Evolutionary conservation across 768 basidiomycete genomes (phyloP).

Genomic region (Lentinula sp.): DNA sequence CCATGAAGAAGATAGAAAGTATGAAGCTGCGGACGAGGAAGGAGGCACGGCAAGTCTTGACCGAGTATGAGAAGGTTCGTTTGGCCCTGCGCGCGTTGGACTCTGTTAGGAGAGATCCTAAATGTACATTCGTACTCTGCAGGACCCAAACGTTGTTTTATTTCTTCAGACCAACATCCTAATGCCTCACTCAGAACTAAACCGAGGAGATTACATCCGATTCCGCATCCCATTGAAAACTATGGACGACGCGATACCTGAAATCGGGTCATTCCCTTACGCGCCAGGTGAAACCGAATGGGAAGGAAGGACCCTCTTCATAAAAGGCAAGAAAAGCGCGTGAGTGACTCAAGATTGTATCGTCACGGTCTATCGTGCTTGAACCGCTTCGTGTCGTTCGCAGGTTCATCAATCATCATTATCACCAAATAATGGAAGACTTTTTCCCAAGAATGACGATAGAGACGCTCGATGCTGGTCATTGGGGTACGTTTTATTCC

Average conservation of each 20-base stretch:
- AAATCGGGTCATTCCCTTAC: conserved; percentile 80
- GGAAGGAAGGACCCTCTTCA: conserved; percentile 59
- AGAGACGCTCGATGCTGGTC: conserved; percentile 65
- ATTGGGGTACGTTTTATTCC: conserved; percentile 66
- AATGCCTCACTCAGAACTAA: conserved; percentile 21
- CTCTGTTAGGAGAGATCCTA: neutral
- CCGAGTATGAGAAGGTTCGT: conserved; percentile 4
- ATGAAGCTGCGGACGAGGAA: neutral
- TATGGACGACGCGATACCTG: conserved; percentile 50
- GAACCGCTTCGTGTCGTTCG: neutral
- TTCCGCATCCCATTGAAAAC: conserved; percentile 75
- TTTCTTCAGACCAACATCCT: conserved; percentile 84
- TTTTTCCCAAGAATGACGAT: conserved; percentile 74
- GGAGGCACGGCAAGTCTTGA: neutral
- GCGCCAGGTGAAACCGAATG: conserved; percentile 44
- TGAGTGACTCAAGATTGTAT: conserved; percentile 23
- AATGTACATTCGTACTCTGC: neutral
- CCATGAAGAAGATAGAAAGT: conserved; percentile 34
- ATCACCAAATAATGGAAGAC: conserved; percentile 49
- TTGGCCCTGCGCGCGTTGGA: neutral
- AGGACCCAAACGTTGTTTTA: conserved; percentile 72
- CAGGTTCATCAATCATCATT: conserved; percentile 73
- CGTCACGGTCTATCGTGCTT: neutral
- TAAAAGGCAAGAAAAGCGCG: conserved; percentile 78
- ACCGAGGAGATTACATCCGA: conserved; percentile 27